Conservation (phyloP, 352 stramenopile genomes). For the Phytophthora tubulina region DNA sequence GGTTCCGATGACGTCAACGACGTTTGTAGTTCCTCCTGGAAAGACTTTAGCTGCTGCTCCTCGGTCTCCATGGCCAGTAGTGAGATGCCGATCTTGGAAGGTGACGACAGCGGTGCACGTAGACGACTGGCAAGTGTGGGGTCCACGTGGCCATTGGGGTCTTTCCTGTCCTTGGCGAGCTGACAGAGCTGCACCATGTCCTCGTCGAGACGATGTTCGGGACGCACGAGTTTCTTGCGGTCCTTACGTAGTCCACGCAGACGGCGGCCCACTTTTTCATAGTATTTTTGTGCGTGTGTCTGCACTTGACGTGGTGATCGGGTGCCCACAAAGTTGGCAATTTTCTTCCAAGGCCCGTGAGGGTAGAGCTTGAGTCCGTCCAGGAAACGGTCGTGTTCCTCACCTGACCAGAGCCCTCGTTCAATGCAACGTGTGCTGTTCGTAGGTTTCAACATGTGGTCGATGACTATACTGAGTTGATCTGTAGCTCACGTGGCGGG, state of each 20-base stretch:
- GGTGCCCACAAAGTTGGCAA: constrained; percentile 57
- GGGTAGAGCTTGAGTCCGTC: constrained; percentile 60
- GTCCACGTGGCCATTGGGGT: constrained; percentile 25
- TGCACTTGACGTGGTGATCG: constrained; percentile 66
- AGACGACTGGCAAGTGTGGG: constrained; percentile 31
- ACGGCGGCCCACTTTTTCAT: constrained; percentile 58
- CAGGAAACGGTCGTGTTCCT: constrained; percentile 73
- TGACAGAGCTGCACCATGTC: constrained; percentile 53
- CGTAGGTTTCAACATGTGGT: constrained; percentile 30
- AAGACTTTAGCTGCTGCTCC: constrained; percentile 19
- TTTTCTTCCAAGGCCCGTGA: constrained; percentile 60
- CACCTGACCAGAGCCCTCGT: constrained; percentile 53
- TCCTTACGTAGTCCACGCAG: constrained; percentile 55
- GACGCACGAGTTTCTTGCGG: constrained; percentile 51
- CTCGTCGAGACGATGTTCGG: constrained; percentile 49
- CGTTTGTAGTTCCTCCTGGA: constrained; percentile 33
- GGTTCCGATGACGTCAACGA: background rate
- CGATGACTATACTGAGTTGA: background rate
- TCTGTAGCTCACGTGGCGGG: constrained; percentile 1
- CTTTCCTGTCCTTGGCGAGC: constrained; percentile 41
- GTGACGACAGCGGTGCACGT: constrained; percentile 37
- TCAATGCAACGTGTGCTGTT: constrained; percentile 31
- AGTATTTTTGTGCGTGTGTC: constrained; percentile 71
- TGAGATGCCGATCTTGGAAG: constrained; percentile 34
- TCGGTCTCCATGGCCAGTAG: constrained; percentile 16